phyloP scores from a whole-genome alignment of 192 early-diverging fungal genomes.

The Coemansia sp. region DNA sequence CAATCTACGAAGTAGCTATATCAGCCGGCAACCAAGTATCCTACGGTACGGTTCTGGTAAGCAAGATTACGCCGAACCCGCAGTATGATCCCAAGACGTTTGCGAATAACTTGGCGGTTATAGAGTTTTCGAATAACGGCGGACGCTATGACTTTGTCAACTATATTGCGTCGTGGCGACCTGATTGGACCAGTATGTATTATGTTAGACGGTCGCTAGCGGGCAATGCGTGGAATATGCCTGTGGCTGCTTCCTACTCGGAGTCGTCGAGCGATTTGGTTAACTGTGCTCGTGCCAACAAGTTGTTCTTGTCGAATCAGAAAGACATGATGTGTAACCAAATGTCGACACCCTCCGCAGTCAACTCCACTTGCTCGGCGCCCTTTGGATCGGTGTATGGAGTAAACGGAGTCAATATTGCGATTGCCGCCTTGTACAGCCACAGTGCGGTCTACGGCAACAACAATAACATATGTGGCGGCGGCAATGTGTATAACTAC shows the following conservation, averaged over 20 bases:
- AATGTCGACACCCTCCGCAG: constrained; percentile 16
- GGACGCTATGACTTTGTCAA: constrained; percentile 28
- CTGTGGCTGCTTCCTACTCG: constrained; percentile 13
- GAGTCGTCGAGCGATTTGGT: constrained; percentile 1
- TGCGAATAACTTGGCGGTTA: constrained; percentile 50
- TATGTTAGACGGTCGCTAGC: constrained; percentile 32
- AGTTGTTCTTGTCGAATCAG: constrained; percentile 28
- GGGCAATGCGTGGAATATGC: constrained; percentile 25
- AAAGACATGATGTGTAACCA: constrained; percentile 45
- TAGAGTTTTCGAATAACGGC: constrained; percentile 32
- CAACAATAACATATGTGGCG: constrained; percentile 13
- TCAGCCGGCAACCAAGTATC: constrained; percentile 22
- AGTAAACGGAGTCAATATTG: constrained; percentile 20
- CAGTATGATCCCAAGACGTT: constrained; percentile 43
- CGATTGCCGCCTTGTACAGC: constrained; percentile 46
- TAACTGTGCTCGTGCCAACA: constrained; percentile 21
- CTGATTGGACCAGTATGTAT: constrained; percentile 42
- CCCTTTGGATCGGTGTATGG: constrained; percentile 44
- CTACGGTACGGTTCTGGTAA: constrained; percentile 30
- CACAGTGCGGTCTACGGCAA: constrained; percentile 31
- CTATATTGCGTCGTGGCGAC: constrained; percentile 47
- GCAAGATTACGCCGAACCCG: constrained; percentile 28
- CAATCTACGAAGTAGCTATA: constrained; percentile 33
- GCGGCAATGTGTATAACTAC: constrained; percentile 30
- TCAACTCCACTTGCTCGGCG: constrained; percentile 27